Evolutionary conservation across 306 rosid genomes (phyloP), one percentile per base, ranked within the genome.

Genomic region (Cicer cuneatum): DNA sequence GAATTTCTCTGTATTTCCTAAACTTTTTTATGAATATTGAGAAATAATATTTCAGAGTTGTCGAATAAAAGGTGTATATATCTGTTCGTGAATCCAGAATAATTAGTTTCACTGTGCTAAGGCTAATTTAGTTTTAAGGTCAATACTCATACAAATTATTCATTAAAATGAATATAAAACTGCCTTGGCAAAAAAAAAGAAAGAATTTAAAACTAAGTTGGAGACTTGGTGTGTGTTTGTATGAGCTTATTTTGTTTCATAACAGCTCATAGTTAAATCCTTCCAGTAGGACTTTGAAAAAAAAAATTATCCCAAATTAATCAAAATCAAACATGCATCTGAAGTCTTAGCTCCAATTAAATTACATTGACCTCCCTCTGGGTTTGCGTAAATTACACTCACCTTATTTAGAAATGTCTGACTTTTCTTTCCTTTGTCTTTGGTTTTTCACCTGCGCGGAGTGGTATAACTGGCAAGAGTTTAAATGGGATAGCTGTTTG

Each of bases 1-100:
- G 73, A 57, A 7, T 61, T 75, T 76, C 42, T 43, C 42, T 59
- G 29, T 52, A 59, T 49, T 71, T 61, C 42, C 60, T 78, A 45
- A 59, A 33, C 1, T 56, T 56, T 61, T 24, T 48, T 58, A 4
- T 43, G 4, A 75, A 72, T 45, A 49, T 71, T 39, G 71, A 15
- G 69, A 81, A 64, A 49, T 39, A 48, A 70, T 78, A 58, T 43
- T 78, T 18, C 58, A 21, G 74, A 64, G 74, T 70, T 65, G 72
- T 43, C 42, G 18, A 40, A 57, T 12, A 4, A 45, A 24, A 37
- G 33, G 21, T 18, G 45, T 19, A 1, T 63, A 40, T 41, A 60
- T 6, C 45, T 58, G 46, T 13, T 43, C 75, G 52, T 29, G 35
- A 48, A 24, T 46, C 65, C 59, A 14, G 41, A 74, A 61, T 66